Evolutionary conservation across 345 rosid species (phyloP), one percentile per base, ranked within the genome.

Genomic region (Pelargonium nanum): DNA sequence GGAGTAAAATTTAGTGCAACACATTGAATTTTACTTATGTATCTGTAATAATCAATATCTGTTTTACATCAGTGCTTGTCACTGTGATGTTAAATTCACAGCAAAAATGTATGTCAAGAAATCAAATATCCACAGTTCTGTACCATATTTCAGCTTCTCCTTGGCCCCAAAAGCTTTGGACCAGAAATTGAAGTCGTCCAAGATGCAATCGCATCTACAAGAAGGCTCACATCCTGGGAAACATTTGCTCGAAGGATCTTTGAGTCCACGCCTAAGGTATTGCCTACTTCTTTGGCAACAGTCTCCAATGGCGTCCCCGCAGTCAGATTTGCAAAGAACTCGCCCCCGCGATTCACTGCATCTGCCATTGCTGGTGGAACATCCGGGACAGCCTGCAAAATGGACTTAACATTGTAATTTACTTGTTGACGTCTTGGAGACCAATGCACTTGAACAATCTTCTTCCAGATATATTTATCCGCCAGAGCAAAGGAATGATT

Each of bases 331-430:
- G 92, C 84, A 19, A 93, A 59, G 57, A 93, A 60, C 73, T 89
- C 96, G 52, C 96, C 83, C 70, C 97, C 96, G 48, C 86, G 78
- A 32, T 87, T 89, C 56, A 89, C 94, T 2, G 96, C 99, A 59
- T 93, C 92, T 13, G 94, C 96, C 97, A 93, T 87, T 72, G 90
- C 89, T 22, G 99, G 99, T 53, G 99, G 92, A 57, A 93, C 94
- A 78, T 89, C 99, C 6, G 97, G 97, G 26, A 89, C 71, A 15
- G 85, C 87, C 99, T 93, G 78, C 65, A 44, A 69, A 54, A 72
- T 56, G 44, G 61, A 62, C 45, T 32, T 24, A 32, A 26, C 19
- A 19, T 19, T 19, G 2, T 26, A 24, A 4, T 1, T 56, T 13
- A 32, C 30, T 56, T 15, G 5, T 24, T 16, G 59, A 22, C 0